Evolutionary conservation across 2,329 filamentous ascomycete species (phyloP), one percentile per base, ranked within the genome.

Genomic region (Cladosporium cucumerinum): DNA sequence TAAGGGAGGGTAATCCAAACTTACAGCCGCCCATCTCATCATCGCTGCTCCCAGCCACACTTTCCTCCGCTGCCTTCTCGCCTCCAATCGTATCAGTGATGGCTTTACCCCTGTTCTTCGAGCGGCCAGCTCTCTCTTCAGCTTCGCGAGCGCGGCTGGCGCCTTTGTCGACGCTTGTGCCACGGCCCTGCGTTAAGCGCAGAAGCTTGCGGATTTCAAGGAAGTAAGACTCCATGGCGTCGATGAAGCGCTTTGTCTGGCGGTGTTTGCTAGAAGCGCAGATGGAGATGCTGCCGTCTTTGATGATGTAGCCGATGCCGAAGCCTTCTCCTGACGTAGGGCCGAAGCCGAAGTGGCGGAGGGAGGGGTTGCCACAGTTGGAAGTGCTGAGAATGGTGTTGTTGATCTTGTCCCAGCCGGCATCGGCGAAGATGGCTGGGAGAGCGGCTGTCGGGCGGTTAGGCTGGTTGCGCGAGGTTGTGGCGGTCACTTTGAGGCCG

Each of bases 291-390:
- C 87, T 86, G 61, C 95, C 91, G 70, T 96, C 92, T 79, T 99
- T 99, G 85, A 99, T 97, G 73, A 99, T 98, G 80, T 99, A 99
- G 2, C 95, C 95, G 64, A 99, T 97, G 32, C 95, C 95, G 74
- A 98, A 98, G 0, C 95, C 95, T 69, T 97, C 93, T 2, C 89
- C 94, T 0, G 91, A 94, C 0, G 94, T 96, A 1, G 95, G 95
- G 0, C 95, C 95, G 75, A 99, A 99, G 3, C 95, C 95, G 72
- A 99, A 99, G 72, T 98, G 94, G 1, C 95, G 88, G 21, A 99
- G 87, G 0, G 90, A 92, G 0, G 95, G 95, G 78, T 98, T 99
- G 66, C 95, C 95, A 78, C 95, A 99, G 82, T 99, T 99, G n/a
- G 93, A 97, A 0, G 95, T 98, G 7, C 92, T 96, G 46, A 99